Evolutionary conservation across 208 protist genomes (phyloP).

Genomic region (Wallacemonas sp.): DNA sequence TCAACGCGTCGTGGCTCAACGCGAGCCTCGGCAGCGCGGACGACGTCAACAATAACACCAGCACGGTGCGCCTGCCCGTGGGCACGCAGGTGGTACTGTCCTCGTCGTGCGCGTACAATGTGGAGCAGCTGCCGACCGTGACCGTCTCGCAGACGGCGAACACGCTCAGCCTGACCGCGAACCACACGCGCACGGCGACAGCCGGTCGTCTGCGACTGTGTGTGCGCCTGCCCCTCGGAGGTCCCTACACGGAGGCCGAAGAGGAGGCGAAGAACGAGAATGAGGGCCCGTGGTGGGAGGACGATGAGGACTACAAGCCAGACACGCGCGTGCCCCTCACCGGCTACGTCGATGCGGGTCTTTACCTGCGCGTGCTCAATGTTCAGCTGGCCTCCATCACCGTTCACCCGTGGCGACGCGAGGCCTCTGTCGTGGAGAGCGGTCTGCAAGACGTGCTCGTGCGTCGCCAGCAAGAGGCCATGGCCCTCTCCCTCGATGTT

Average conservation of each 20-base stretch:
- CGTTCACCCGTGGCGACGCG: slow-evolving; percentile 39
- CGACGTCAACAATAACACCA: not conserved
- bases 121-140: slow-evolving; percentile 45
- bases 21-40: not conserved
- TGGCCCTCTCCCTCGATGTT: slow-evolving; percentile 40
- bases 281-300: slow-evolving; percentile 21
- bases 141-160: slow-evolving; percentile 30
- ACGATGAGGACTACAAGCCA: slow-evolving; percentile 9
- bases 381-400: slow-evolving; percentile 45
- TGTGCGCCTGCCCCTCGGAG: slow-evolving; percentile 18
- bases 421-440: slow-evolving; percentile 28
- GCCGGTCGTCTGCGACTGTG: slow-evolving; percentile 41
- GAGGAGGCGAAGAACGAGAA: not conserved
- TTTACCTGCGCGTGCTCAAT: slow-evolving; percentile 61
- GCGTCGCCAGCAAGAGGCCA: slow-evolving; percentile 44
- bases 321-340: slow-evolving; percentile 5
- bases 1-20: slow-evolving; percentile 2
- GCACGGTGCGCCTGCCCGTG: slow-evolving; percentile 24
- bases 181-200: slow-evolving; percentile 41
- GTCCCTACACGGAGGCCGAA: slow-evolving; percentile 2
- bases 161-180: slow-evolving; percentile 38
- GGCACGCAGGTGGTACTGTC: slow-evolving; percentile 55
- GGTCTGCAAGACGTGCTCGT: slow-evolving; percentile 52
- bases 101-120: slow-evolving; percentile 49
- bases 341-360: slow-evolving; percentile 42